phyloP scores from a whole-genome alignment of 306 rosid genomes.

The Prunus campanulata region DNA sequence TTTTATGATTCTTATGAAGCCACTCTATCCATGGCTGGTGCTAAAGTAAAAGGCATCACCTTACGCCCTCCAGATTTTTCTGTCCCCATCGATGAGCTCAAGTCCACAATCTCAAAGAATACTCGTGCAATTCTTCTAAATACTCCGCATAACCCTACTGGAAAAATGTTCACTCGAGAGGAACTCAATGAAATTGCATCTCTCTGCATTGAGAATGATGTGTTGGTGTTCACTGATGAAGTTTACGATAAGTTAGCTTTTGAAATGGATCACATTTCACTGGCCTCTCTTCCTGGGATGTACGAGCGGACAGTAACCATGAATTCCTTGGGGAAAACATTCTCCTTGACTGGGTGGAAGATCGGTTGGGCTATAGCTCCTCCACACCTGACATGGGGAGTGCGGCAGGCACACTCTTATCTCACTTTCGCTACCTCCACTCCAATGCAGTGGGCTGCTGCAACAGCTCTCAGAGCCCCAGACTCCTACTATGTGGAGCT shows the following conservation, averaged over 20 bases:
- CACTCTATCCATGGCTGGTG: conserved; percentile 92
- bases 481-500: conserved; percentile 74
- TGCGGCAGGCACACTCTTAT: conserved; percentile 70
- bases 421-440: conserved; percentile 79
- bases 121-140: conserved; percentile 79
- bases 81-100: conserved; percentile 68
- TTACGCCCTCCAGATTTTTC: conserved; percentile 76
- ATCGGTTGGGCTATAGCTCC: conserved; percentile 92
- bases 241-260: conserved; percentile 89
- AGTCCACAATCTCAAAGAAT: conserved; percentile 54
- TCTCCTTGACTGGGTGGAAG: conserved; percentile 94
- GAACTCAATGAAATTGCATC: conserved; percentile 69
- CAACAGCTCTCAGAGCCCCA: conserved; percentile 88
- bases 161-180: conserved; percentile 77
- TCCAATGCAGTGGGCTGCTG: conserved; percentile 90
- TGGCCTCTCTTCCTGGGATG: conserved; percentile 90
- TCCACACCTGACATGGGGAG: conserved; percentile 75
- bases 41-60: conserved; percentile 66
- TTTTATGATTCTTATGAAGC: conserved; percentile 88
- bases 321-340: conserved; percentile 91
- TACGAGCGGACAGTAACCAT: conserved; percentile 77
- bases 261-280: conserved; percentile 85
- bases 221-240: conserved; percentile 76
- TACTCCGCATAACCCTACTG: conserved; percentile 86
- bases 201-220: conserved; percentile 85